Evolutionary conservation across 106 monocot species (phyloP).

Genomic region (Dendrobium nobile): DNA sequence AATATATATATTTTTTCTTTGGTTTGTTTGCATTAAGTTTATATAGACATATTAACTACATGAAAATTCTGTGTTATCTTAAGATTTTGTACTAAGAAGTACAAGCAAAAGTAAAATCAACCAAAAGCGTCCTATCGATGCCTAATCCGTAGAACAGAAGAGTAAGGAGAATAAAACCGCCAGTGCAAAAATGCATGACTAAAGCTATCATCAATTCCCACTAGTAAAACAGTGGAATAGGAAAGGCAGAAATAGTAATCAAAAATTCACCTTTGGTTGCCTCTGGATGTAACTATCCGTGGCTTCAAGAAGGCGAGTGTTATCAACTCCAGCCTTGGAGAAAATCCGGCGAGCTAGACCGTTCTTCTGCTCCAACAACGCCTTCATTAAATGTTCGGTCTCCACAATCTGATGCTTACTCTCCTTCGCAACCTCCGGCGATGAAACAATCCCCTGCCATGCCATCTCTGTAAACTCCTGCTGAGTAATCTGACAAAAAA

Average conservation of each 20-base stretch:
- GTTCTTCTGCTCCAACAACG: conserved; percentile 91
- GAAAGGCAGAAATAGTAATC: conserved; percentile 7
- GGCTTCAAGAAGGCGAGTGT: conserved; percentile 80
- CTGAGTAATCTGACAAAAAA: conserved; percentile 60
- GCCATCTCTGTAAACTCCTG: conserved; percentile 98
- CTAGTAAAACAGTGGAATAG: background rate
- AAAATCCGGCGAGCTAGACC: conserved; percentile 98
- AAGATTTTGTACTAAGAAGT: background rate
- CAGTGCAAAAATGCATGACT: background rate
- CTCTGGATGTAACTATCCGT: conserved; percentile 87
- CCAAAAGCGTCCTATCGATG: background rate
- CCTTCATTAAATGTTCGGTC: conserved; percentile 97
- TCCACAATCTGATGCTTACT: conserved; percentile 97
- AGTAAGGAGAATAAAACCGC: background rate
- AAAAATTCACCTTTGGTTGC: conserved; percentile 72
- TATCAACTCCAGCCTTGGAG: conserved; percentile 91
- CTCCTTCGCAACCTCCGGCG: conserved; percentile 94
- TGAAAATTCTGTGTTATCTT: background rate
- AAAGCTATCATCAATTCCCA: no score
- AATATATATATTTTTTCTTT: no score
- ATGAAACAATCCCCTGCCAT: conserved; percentile 94
- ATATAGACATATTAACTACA: background rate
- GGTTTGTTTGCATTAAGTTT: background rate
- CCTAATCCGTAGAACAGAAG: background rate
- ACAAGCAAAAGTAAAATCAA: background rate